Base-by-base conservation (phyloP, 768 basidiomycete genomes). In the Baorangia bicolor region DNA sequence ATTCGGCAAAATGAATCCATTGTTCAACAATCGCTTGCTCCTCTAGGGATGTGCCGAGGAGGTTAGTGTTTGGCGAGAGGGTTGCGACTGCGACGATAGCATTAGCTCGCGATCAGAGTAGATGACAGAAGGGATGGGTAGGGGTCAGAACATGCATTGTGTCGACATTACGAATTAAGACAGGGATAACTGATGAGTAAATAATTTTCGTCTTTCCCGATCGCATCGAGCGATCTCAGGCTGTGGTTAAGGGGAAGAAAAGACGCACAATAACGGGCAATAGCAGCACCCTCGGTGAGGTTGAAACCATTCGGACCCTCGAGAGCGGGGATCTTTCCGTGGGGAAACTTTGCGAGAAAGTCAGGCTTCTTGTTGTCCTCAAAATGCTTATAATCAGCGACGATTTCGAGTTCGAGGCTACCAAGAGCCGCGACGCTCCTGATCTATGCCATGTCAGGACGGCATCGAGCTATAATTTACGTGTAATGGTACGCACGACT, bases 201-300 rank as follows among this genome's bases (percentile, higher is more conserved):
- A 49, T 48, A 31, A 25, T 11, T 67, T 39, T 72, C 69, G 58
- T 69, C 70, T 46, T 63, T 62, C 59, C 44, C 21, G 49, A 62
- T 60, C 55, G 46, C 58, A 30, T 44, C 39, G 48, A 53, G 44
- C 31, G 53, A 62, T 60, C 54, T n/a, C n/a, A n/a, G n/a, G n/a
- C n/a, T 47, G 39, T 25, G 61, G 43, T 28, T 21, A 55, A 44
- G 41, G 44, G 20, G 25, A 51, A 43, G 38, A 48, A 44, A 25
- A 21, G 62, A 87, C 94, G 84, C 75, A 98, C 96, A 64, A 75
- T 96, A 94, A 54, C 85, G 86, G 43, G 92, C 89, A 73, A 98
- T 93, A 45, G 93, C 84, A 51, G 75, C 69, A 52, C 82, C 79
- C 78, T 96, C 96, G 63, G 84, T 83, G 55, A 97, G 76, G 66